phyloP scores from a whole-genome alignment of 805 yeast genomes.

The Soucietia sequanensis region DNA sequence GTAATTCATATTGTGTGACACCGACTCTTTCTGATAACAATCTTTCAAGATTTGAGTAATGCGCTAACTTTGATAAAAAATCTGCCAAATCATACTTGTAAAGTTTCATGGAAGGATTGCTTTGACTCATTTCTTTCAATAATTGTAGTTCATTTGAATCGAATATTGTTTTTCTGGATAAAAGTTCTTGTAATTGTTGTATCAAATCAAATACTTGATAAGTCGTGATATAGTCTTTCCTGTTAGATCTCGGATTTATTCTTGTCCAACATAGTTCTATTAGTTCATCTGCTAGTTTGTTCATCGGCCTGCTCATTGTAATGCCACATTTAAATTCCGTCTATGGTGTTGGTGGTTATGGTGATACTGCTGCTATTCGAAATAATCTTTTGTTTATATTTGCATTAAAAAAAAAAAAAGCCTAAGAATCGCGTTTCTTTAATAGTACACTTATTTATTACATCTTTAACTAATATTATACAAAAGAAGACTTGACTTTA shows the following conservation, averaged over 20 bases:
- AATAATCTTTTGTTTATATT: too few relatives aligned
- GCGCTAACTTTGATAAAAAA: slow-evolving; percentile 24
- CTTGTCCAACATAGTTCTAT: slow-evolving; percentile 20
- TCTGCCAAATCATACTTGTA: slow-evolving; percentile 19
- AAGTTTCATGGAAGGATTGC: slow-evolving; percentile 18
- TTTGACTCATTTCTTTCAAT: slow-evolving; percentile 14
- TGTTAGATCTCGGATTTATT: slow-evolving; percentile 4
- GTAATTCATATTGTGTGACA: slow-evolving; percentile 7
- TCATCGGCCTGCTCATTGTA: too few relatives aligned
- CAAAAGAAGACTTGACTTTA: too few relatives aligned
- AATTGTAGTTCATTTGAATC: slow-evolving; percentile 13
- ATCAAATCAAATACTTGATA: slow-evolving; percentile 20
- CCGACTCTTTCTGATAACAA: slow-evolving; percentile 22
- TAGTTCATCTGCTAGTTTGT: slow-evolving; percentile 17
- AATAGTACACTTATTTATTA: too few relatives aligned
- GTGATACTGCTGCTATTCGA: too few relatives aligned
- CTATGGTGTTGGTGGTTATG: too few relatives aligned
- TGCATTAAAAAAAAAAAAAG: too few relatives aligned
- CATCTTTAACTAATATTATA: too few relatives aligned
- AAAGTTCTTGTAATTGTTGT: slow-evolving; percentile 17
- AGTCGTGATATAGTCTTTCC: slow-evolving; percentile 20
- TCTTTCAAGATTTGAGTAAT: slow-evolving; percentile 14
- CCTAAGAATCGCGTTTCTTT: too few relatives aligned
- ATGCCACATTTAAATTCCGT: too few relatives aligned
- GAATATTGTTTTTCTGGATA: slow-evolving; percentile 16